Base-by-base conservation (phyloP, 73 alveolate species). In the Breviolum minutum region DNA sequence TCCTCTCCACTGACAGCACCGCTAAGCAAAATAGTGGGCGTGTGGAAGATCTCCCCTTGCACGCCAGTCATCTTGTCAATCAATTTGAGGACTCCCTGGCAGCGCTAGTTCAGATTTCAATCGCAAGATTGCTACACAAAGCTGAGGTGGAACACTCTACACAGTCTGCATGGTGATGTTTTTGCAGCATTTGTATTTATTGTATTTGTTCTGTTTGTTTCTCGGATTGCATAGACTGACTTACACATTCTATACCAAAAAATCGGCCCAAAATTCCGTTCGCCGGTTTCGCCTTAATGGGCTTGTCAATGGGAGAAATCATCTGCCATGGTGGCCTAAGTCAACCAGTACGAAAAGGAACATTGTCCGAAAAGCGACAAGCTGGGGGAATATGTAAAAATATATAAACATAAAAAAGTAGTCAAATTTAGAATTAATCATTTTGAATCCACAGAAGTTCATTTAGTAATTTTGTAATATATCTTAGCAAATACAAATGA, bases 1-100 rank as follows among this genome's bases (percentile, higher is more conserved):
- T 94, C 99, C 61, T 94, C 99, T 2, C 99, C 99, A 48, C 99
- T 94, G 32, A 94, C 99, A 2, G 99, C 99, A 11, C 99, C 99
- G 40, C 99, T 79, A 20, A 94, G 99, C 29, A 94, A 63, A 32
- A 94, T 81, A 66, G 99, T 94, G 0, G 99, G 99, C 6, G 94
- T 94, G 64, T 94, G 81, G 99, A 63, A 94, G 76, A 80, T 62
- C 63, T 94, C 77, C 24, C 87, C 99, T 61, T 94, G 99, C 30
- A 94, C 92, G 7, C 92, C 92, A 48, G 69, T 74, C 98, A 93
- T 93, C 92, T 93, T 94, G 99, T 94, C 94, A 24, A 94, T 94
- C n/a, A 94, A 86, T 70, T 80, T 29, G 60, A 79, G 26, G 86
- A 69, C 94, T 32, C 99, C 93, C 97, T 74, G n/a, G 95, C 26